Conservation (phyloP, 495 filamentous ascomycete genomes). For the Aspergillus nanangensis region DNA sequence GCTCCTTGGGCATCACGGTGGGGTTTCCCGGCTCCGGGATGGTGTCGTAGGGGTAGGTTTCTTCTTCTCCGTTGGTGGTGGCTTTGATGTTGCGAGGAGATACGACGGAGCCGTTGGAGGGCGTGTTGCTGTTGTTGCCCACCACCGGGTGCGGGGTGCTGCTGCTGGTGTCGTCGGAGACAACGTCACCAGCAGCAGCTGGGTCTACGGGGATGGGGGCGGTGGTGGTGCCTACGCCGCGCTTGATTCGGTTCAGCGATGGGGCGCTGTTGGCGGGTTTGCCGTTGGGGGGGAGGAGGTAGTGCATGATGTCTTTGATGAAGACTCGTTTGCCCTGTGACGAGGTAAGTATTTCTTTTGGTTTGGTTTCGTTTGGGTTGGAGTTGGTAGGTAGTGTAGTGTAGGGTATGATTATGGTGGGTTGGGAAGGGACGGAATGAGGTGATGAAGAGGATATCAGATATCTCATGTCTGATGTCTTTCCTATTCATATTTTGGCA, state of each 20-base stretch:
- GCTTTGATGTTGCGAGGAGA: no score
- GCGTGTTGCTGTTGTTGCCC: slow-evolving; percentile 10
- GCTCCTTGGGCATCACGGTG: slow-evolving; percentile 68
- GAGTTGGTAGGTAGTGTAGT: not conserved
- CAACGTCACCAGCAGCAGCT: slow-evolving; percentile 12
- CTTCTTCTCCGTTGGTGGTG: no score
- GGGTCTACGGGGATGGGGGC: slow-evolving; percentile 18
- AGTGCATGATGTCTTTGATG: slow-evolving; percentile 96
- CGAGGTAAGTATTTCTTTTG: slow-evolving; percentile 32
- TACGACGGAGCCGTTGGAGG: no score
- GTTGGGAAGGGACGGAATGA: no score
- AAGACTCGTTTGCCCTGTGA: slow-evolving; percentile 70
- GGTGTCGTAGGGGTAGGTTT: slow-evolving; percentile 57
- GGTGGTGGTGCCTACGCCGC: slow-evolving; percentile 58
- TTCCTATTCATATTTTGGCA: no score
- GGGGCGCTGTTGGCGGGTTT: slow-evolving; percentile 67
- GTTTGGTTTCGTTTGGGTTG: not conserved
- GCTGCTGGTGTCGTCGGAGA: slow-evolving; percentile 16
- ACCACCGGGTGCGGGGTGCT: slow-evolving; percentile 8
- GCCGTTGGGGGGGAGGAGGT: slow-evolving; percentile 72
- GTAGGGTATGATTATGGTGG: not conserved
- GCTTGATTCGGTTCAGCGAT: slow-evolving; percentile 59
- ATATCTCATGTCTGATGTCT: no score
- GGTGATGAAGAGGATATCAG: no score
- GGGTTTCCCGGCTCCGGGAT: slow-evolving; percentile 63